Evolutionary conservation across 208 protist genomes (phyloP), one percentile per base, ranked within the genome.

Genomic region (Leishmania lainsoni): DNA sequence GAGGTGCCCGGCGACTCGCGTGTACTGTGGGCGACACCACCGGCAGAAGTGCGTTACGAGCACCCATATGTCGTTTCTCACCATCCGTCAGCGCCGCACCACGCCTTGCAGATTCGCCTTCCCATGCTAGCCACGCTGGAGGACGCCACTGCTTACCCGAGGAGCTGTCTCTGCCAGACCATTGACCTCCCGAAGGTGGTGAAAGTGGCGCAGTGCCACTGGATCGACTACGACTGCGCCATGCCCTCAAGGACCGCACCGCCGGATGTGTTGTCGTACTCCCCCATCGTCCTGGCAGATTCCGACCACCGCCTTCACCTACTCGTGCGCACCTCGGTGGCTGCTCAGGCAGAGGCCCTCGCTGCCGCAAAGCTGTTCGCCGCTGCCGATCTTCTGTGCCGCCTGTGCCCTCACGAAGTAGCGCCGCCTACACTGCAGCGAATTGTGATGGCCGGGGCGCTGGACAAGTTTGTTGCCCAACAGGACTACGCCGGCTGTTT

Each of bases 41-140:
- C 83, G 56, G 54, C 42, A 42, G 39, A 45, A 32, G 49, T 92
- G 72, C 59, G n/a, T 48, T 96, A 93, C 83, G 76, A 87, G 39
- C 83, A 96, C 72, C 92, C 92, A 0, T 96, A 87, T 73, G 75
- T 93, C 5, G 29, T 96, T 16, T 88, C 92, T 1, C 61, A 83
- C 29, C 90, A 92, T 76, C 48, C 68, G 61, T 52, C 83, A 22
- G 66, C 51, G 6, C 61, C 80, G 17, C 63, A 32, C 26, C 54
- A 73, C n/a, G 74, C 80, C 29, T 70, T 94, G 76, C 87, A 96
- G 87, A 85, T 96, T 68, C 86, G 86, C 17, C 59, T 96, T 52
- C 93, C 93, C 2, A 84, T 94, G 35, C 80, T 93, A 54, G 89
- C 81, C 26, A 89, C 84, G 5, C 70, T 86, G 2, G 71, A 49